These are phyloP conservation scores for Lepidopterella palustris DNA, from an alignment of 495 filamentous ascomycete genomes.

Conservation along the genomic window DNA sequence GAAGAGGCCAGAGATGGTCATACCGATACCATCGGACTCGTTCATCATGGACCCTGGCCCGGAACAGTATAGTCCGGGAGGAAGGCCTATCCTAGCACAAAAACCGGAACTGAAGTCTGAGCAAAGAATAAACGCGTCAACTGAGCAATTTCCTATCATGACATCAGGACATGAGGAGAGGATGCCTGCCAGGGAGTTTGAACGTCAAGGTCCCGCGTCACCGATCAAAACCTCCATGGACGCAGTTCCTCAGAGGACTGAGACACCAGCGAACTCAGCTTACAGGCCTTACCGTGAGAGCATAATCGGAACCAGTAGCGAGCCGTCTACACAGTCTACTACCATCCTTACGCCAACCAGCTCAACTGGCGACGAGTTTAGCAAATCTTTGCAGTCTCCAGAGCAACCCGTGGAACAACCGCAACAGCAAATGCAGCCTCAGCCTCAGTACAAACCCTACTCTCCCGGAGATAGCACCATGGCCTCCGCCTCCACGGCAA, in stretches of 20 bases:
- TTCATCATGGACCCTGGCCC: slow-evolving; percentile 1
- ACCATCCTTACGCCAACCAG: slow-evolving; percentile 23
- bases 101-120: slow-evolving; percentile 13
- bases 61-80: slow-evolving; percentile 26
- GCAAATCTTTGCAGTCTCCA: slow-evolving; percentile 20
- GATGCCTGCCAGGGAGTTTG: background rate
- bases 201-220: background rate
- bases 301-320: background rate
- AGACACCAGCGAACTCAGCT: background rate
- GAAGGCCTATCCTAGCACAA: slow-evolving; percentile 16
- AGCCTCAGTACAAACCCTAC: slow-evolving; percentile 17
- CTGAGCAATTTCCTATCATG: slow-evolving; percentile 11
- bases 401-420: background rate
- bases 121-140: slow-evolving; percentile 1
- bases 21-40: slow-evolving; percentile 13
- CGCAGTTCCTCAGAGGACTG: background rate
- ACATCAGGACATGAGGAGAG: slow-evolving; percentile 2
- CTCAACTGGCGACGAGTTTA: slow-evolving; percentile 20
- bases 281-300: background rate
- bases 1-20: slow-evolving; percentile 9
- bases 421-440: slow-evolving; percentile 2
- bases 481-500: background rate
- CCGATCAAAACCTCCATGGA: background rate
- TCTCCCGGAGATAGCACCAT: slow-evolving; percentile 7
- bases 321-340: slow-evolving; percentile 11